These are phyloP conservation scores for Phytophthora nicotianae DNA, from an alignment of 352 stramenopile species.

Conservation along the genomic window DNA sequence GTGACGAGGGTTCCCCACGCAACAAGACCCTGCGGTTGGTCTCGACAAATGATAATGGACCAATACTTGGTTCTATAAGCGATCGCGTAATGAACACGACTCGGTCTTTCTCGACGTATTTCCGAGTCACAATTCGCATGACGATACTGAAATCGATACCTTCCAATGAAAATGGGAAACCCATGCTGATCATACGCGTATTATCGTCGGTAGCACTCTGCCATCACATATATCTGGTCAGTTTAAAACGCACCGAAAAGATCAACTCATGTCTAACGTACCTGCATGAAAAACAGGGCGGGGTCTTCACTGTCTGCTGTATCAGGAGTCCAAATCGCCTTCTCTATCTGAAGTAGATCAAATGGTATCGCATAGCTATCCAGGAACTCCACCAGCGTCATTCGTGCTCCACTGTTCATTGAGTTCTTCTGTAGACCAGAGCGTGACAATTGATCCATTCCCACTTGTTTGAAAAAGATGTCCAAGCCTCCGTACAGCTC, in stretches of 20 bases:
- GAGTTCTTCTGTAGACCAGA: background rate
- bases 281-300: background rate
- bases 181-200: background rate
- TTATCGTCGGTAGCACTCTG: background rate
- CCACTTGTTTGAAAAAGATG: background rate
- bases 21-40: background rate
- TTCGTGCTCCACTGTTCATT: background rate
- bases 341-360: background rate
- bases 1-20: background rate
- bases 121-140: background rate
- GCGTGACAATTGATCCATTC: background rate
- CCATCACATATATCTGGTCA: background rate
- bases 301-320: background rate
- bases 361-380: background rate
- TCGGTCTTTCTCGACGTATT: slow-evolving; percentile 1
- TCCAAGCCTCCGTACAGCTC: background rate
- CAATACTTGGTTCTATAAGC: background rate
- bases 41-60: background rate
- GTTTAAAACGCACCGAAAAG: background rate
- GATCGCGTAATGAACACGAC: background rate
- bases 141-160: background rate
- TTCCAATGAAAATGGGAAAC: background rate
- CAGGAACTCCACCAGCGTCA: background rate
- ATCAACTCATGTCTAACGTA: background rate
- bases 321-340: background rate